phyloP scores from a whole-genome alignment of 371 early-diverging fungal genomes.

The Saksenaea oblongispora region DNA sequence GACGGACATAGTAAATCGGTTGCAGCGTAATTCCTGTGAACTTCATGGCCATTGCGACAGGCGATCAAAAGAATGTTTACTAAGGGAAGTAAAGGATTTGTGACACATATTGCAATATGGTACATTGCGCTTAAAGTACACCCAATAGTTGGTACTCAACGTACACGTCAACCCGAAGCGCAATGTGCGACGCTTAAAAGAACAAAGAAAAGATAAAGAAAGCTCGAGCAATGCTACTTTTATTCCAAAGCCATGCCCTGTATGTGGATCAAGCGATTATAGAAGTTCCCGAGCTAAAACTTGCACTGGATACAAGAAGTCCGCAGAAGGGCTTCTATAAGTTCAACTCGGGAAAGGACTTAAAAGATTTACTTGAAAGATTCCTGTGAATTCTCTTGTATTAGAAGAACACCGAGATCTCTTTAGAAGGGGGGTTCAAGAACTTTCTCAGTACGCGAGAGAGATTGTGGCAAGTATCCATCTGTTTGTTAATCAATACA shows the following conservation, averaged over 20 bases:
- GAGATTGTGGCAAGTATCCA: constrained; percentile 1
- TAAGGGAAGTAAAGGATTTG: background rate
- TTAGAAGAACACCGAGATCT: too few species aligned
- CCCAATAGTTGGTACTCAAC: background rate
- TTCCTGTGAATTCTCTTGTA: too few species aligned
- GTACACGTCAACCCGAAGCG: background rate
- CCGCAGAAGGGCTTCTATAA: background rate
- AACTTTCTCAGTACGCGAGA: too few species aligned
- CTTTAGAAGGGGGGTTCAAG: too few species aligned
- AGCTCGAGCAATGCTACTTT: background rate
- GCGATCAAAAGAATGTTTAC: background rate
- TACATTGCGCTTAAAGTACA: background rate
- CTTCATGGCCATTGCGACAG: background rate
- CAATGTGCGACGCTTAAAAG: background rate
- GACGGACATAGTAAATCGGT: background rate
- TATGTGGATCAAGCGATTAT: too few species aligned
- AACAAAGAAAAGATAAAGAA: background rate
- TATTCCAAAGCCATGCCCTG: background rate
- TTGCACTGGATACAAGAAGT: background rate
- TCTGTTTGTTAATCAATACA: background rate
- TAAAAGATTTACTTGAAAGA: background rate
- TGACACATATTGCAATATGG: background rate
- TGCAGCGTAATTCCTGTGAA: background rate
- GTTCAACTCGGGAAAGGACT: background rate
- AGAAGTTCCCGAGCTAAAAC: too few species aligned